Evolutionary conservation across 352 stramenopile genomes (phyloP).

Genomic region (Phytophthora brassicae): DNA sequence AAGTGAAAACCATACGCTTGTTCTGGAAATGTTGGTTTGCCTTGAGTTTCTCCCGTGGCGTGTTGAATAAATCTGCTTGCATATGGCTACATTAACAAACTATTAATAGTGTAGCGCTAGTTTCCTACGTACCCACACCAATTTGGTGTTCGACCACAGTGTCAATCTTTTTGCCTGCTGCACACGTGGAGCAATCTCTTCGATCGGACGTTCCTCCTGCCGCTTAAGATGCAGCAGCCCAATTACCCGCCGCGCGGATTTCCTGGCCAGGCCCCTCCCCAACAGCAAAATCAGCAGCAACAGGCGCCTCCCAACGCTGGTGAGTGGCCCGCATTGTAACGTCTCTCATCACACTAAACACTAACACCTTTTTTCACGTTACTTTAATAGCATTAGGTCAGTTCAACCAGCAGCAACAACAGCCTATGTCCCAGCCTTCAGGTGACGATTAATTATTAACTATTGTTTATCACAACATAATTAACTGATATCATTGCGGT

Average conservation of each 20-base stretch:
- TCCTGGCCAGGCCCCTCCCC: slow-evolving; percentile 17
- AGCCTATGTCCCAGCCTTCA: slow-evolving; percentile 40
- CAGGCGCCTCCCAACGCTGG: slow-evolving; percentile 35
- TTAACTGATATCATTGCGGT: neutral
- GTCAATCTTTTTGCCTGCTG: slow-evolving; percentile 2
- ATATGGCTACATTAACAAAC: no score
- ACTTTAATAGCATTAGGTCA: slow-evolving; percentile 23
- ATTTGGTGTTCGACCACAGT: neutral
- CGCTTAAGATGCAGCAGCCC: slow-evolving; percentile 36
- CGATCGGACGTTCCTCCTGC: slow-evolving; percentile 3
- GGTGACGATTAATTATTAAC: slow-evolving; percentile 1
- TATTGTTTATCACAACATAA: neutral
- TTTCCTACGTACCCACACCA: neutral
- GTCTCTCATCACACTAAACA: neutral
- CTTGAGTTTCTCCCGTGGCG: no score
- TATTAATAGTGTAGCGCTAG: neutral
- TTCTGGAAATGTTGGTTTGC: no score
- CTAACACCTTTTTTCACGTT: neutral
- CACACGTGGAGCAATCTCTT: slow-evolving; percentile 40
- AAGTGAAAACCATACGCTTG: no score
- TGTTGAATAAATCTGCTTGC: no score
- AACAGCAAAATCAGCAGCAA: slow-evolving; percentile 31
- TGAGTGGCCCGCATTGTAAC: neutral
- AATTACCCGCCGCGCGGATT: slow-evolving; percentile 49
- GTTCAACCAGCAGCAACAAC: slow-evolving; percentile 32